Evolutionary conservation across 2,329 filamentous ascomycete genomes (phyloP).

Genomic region (Macrophomina phaseolina): DNA sequence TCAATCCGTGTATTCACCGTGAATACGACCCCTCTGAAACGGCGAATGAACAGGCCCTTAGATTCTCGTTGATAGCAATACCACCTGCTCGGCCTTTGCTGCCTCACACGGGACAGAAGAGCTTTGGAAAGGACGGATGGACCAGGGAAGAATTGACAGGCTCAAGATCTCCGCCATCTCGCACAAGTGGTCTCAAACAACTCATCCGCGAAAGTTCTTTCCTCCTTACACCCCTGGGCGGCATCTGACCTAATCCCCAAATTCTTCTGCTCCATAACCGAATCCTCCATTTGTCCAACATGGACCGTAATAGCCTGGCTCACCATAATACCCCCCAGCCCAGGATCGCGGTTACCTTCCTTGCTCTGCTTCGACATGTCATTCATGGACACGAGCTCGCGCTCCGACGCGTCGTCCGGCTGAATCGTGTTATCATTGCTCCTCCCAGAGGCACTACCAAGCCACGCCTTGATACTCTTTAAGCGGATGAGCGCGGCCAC

Average conservation of each 20-base stretch:
- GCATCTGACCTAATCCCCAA: slow-evolving; percentile 41
- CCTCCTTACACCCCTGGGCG: slow-evolving; percentile 45
- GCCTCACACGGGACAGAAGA: too few species aligned
- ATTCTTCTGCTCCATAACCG: slow-evolving; percentile 38
- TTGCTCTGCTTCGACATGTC: slow-evolving; percentile 26
- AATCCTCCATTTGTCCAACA: slow-evolving; percentile 30
- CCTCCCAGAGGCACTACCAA: neutral
- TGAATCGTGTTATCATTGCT: slow-evolving; percentile 31
- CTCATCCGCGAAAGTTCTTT: slow-evolving; percentile 49
- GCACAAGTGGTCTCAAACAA: slow-evolving; percentile 39
- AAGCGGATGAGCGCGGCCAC: slow-evolving; percentile 11
- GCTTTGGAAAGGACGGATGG: too few species aligned
- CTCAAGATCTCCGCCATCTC: slow-evolving; percentile 30
- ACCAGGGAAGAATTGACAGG: too few species aligned
- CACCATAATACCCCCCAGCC: slow-evolving; percentile 48
- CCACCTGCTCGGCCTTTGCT: too few species aligned
- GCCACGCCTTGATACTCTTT: slow-evolving; percentile 24
- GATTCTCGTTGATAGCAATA: too few species aligned
- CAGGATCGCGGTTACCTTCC: slow-evolving; percentile 27
- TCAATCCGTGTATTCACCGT: too few species aligned
- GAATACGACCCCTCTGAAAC: too few species aligned
- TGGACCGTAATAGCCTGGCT: slow-evolving; percentile 41
- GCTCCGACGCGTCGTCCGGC: slow-evolving; percentile 32
- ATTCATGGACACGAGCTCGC: slow-evolving; percentile 29
- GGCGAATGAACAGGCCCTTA: too few species aligned